Base-by-base conservation (phyloP, 2,329 filamentous ascomycete genomes). In the Thyridium curvatum region DNA sequence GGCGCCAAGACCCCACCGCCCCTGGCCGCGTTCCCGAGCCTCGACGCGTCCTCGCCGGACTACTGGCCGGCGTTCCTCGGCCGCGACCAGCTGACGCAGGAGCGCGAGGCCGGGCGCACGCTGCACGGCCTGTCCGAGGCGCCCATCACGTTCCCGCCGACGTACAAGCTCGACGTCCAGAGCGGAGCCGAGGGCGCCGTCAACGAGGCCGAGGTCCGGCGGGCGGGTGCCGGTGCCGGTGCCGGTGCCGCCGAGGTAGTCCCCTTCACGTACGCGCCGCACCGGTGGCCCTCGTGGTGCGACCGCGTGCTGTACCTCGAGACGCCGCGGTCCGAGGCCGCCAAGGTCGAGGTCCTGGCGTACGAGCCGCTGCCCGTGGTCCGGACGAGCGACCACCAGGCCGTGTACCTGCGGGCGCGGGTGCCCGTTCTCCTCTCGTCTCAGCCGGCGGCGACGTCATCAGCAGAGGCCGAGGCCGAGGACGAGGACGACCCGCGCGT, bases 201-300 rank as follows among this genome's bases (percentile, higher is more conserved):
- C 43, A 52, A 60, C 36, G 50, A 47, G 31, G 52, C 51, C n/a
- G 52, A 50, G 17, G 49, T 51, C 3, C 36, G 35, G 18, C 41
- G 46, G 6, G 51, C 50, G 1, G 49, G 47, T 3, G 53, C 55
- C 15, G 50, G 57, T 12, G n/a, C n/a, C n/a, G n/a, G n/a, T n/a
- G 45, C 49, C 33, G 51, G 52, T 38, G 52, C 58, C 18, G 55
- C 62, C 32, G 57, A 64, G 29, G 54, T 64, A 3, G 61, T 72
- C 4, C 63, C 68, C 10, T 91, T 84, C 82, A 64, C 69, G 26
- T 96, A 89, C 76, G 86, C 89, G 8, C 68, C 71, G 41, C 86
- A 94, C 57, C 81, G 93, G 34, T 94, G 86, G 73, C 90, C 93
- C 1, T 82, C 83, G 53, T 97, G 91, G 93, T 95, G 89, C 52